These are phyloP conservation scores for Pseudomassariella vexata DNA, from an alignment of 2,329 filamentous ascomycete species.

Conservation along the genomic window DNA sequence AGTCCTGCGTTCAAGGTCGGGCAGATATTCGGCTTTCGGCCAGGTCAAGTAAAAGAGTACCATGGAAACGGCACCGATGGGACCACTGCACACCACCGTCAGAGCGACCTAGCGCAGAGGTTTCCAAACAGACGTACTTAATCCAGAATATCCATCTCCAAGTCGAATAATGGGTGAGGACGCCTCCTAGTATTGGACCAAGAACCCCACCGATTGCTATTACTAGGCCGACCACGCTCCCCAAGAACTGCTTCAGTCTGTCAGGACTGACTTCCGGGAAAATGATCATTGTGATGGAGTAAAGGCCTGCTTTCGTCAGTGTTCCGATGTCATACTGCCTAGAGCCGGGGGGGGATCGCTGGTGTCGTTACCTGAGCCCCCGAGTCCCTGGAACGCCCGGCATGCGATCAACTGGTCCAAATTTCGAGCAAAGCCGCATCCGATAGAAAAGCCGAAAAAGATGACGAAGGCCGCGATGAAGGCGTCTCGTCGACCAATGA, in stretches of 20 bases:
- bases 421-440: conserved; percentile 40
- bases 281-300: conserved; percentile 51
- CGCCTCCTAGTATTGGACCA: conserved; percentile 45
- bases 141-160: conserved; percentile 57
- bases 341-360: too few species aligned
- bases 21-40: conserved; percentile 38
- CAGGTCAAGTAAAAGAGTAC: conserved; percentile 42
- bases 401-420: conserved; percentile 43
- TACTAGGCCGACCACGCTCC: conserved; percentile 41
- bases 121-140: conserved; percentile 35
- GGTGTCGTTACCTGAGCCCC: conserved; percentile 44
- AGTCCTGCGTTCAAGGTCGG: conserved; percentile 28
- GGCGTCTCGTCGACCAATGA: conserved; percentile 46
- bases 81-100: conserved; percentile 33
- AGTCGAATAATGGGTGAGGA: conserved; percentile 40
- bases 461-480: conserved; percentile 44
- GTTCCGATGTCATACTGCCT: too few species aligned
- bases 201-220: conserved; percentile 42
- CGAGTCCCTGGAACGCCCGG: conserved; percentile 44
- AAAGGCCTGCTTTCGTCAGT: conserved; percentile 32
- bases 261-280: conserved; percentile 43
- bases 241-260: conserved; percentile 35
- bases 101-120: conserved; percentile 11
- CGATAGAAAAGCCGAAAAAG: conserved; percentile 52
- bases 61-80: conserved; percentile 41